These are phyloP conservation scores for Hygrocybe punicea DNA, from an alignment of 768 basidiomycete species.

Conservation along the genomic window DNA sequence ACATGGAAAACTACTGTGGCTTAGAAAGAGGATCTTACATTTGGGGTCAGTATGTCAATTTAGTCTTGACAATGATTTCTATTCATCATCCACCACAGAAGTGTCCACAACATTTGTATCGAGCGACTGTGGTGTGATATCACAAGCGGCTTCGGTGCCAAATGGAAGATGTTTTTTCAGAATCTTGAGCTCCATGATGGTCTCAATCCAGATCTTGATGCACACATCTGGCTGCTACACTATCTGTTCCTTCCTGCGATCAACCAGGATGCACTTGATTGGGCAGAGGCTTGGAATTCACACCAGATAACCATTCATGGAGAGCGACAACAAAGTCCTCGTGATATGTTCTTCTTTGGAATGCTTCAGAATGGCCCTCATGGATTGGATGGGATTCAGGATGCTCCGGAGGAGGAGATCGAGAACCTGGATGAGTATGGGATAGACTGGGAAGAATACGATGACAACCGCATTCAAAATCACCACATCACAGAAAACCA, in stretches of 20 bases:
- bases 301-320: conserved; percentile 26
- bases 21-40: conserved; percentile 33
- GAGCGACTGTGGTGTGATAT: conserved; percentile 41
- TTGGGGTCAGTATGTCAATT: conserved; percentile 30
- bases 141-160: conserved; percentile 31
- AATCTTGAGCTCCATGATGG: conserved; percentile 29
- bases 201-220: conserved; percentile 34
- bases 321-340: conserved; percentile 20
- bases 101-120: conserved; percentile 41
- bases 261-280: conserved; percentile 31
- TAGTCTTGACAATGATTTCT: neutral
- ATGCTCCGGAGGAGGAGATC: too few species aligned
- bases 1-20: conserved; percentile 27
- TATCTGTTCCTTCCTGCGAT: conserved; percentile 31
- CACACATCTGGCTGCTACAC: too few species aligned
- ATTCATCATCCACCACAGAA: conserved; percentile 19
- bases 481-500: too few species aligned
- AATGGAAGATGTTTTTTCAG: conserved; percentile 41
- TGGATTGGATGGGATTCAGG: too few species aligned
- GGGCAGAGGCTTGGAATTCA: conserved; percentile 35
- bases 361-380: conserved; percentile 30
- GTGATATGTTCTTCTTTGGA: conserved; percentile 32
- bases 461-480: too few species aligned
- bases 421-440: too few species aligned
- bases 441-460: too few species aligned